Percentiles rank a stretch among this genome's conserved stretches.
phyloP scores from a whole-genome alignment of 2,329 filamentous ascomycete species.

The Fusarium paranaense region DNA sequence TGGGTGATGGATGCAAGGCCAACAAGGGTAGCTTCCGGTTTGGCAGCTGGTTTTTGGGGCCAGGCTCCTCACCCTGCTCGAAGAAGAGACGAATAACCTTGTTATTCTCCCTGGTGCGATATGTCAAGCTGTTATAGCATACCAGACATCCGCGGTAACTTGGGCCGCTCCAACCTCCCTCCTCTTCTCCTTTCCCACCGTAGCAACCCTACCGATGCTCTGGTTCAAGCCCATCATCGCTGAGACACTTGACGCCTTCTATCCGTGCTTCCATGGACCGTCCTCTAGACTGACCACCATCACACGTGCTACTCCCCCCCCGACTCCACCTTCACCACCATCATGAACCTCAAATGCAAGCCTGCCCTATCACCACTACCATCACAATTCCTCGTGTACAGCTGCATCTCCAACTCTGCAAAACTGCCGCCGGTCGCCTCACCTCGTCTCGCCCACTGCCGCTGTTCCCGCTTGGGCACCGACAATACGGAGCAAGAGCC shows the following conservation, averaged over 20 bases:
- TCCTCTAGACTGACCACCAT: not conserved
- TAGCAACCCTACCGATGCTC: conserved; percentile 1
- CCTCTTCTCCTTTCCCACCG: not conserved
- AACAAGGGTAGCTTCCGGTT: conserved; percentile 32
- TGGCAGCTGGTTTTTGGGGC: conserved; percentile 24
- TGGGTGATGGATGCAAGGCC: conserved; percentile 29
- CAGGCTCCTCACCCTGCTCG: not conserved
- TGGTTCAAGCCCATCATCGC: conserved; percentile 5
- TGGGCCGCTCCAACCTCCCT: not conserved
- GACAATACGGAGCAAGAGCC: conserved; percentile 7
- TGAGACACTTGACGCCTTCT: conserved; percentile 1
- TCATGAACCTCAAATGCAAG: conserved; percentile 22
- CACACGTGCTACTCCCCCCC: not conserved
- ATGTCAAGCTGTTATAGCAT: not conserved
- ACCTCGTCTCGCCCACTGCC: not conserved
- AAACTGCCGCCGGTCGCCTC: not conserved
- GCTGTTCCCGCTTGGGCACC: conserved; percentile 23
- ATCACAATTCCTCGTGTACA: conserved; percentile 2
- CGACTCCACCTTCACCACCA: conserved; percentile 4
- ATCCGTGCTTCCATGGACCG: conserved; percentile 13
- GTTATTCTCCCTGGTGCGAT: not conserved
- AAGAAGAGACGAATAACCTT: conserved; percentile 9
- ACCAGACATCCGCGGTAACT: not conserved
- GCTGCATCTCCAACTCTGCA: conserved; percentile 13
- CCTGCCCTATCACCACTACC: not conserved